Conservation (phyloP, 306 rosid genomes). For the Pachyrhizus erosus region DNA sequence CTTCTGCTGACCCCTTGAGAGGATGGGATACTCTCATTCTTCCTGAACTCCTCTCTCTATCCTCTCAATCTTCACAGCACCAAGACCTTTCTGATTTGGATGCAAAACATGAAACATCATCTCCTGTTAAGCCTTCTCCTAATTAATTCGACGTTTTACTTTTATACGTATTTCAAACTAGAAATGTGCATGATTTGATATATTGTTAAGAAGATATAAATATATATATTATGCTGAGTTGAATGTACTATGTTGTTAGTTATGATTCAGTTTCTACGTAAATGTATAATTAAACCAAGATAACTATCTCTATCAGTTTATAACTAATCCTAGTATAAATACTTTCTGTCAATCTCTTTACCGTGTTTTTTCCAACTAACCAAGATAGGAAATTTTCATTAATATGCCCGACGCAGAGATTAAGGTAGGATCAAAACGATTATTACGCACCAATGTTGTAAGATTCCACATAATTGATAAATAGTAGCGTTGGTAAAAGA, state of each 20-base stretch:
- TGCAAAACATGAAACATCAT: slow-evolving; percentile 35
- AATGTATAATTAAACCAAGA: slow-evolving; percentile 34
- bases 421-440: no score
- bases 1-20: slow-evolving; percentile 41
- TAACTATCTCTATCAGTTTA: slow-evolving; percentile 13
- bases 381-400: no score
- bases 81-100: slow-evolving; percentile 40
- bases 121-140: slow-evolving; percentile 33
- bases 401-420: no score
- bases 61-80: slow-evolving; percentile 55
- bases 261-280: slow-evolving; percentile 39
- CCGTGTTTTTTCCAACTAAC: not conserved
- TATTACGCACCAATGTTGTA: no score
- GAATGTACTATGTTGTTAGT: slow-evolving; percentile 10
- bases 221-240: slow-evolving; percentile 29
- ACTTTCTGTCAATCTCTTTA: not conserved
- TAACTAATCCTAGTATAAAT: slow-evolving; percentile 10
- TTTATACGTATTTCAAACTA: not conserved
- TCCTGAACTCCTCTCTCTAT: slow-evolving; percentile 52
- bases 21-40: slow-evolving; percentile 69
- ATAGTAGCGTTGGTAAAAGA: no score
- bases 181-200: not conserved
- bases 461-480: no score
- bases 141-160: slow-evolving; percentile 8
- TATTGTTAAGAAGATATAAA: slow-evolving; percentile 3